These are phyloP conservation scores for Coemansia sp. DNA, from an alignment of 192 early-diverging fungal species.

Conservation along the genomic window DNA sequence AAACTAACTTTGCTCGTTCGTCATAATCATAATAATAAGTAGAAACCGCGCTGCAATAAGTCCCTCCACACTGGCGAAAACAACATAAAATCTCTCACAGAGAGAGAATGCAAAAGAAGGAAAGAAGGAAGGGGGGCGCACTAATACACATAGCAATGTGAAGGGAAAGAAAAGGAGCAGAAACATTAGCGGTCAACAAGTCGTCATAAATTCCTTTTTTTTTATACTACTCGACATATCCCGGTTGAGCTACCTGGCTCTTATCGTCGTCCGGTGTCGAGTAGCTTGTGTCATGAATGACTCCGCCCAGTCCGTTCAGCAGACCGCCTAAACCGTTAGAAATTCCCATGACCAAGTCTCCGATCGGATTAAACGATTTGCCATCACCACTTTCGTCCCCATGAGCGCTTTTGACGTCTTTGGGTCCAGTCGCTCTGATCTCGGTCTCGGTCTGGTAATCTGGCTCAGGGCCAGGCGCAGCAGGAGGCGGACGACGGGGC, in stretches of 20 bases:
- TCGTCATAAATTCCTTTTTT: not conserved
- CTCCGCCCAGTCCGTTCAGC: conserved; percentile 22
- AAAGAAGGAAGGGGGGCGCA: not conserved
- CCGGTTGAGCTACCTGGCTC: conserved; percentile 30
- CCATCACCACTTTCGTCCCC: not conserved
- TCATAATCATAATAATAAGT: too few species aligned
- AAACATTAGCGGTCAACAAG: not conserved
- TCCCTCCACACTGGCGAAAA: not conserved
- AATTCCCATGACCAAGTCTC: conserved; percentile 24
- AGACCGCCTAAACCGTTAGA: conserved; percentile 28
- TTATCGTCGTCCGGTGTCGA: conserved; percentile 12
- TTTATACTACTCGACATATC: not conserved
- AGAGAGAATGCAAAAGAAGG: not conserved
- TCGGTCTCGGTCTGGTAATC: conserved; percentile 26
- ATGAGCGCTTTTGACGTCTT: not conserved
- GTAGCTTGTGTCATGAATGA: not conserved
- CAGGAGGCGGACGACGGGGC: not conserved
- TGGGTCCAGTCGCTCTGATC: not conserved
- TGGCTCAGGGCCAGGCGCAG: conserved; percentile 17
- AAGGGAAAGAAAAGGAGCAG: not conserved
- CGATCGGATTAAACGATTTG: conserved; percentile 23
- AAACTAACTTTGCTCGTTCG: not conserved
- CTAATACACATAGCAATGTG: conserved; percentile 2
- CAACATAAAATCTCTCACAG: not conserved
- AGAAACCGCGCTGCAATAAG: too few species aligned